phyloP scores from a whole-genome alignment of 1,284 basidiomycete genomes.

The Fomes fomentarius region DNA sequence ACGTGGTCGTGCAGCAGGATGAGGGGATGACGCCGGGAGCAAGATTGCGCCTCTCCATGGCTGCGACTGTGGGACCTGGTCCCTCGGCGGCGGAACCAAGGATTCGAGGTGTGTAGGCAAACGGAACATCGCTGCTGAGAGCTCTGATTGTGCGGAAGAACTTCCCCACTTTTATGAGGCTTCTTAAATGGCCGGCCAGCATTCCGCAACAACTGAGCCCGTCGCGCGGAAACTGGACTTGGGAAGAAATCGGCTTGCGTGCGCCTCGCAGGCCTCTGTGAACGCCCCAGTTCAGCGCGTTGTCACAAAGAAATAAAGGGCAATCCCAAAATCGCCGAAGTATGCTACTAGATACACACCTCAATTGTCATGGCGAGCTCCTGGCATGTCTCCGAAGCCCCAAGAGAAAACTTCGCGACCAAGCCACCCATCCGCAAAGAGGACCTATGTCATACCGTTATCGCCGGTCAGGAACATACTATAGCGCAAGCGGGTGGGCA shows the following conservation, averaged over 20 bases:
- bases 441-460: conserved; percentile 16
- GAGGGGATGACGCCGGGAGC: conserved; percentile 40
- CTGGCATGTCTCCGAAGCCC: not conserved
- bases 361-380: conserved; percentile 22
- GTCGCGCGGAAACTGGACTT: conserved; percentile 17
- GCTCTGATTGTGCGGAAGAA: conserved; percentile 22
- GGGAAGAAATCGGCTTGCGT: conserved; percentile 14
- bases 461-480: conserved; percentile 17
- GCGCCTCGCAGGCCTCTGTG: conserved; percentile 2
- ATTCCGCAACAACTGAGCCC: conserved; percentile 22
- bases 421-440: not conserved
- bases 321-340: conserved; percentile 10
- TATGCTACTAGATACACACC: conserved; percentile 10
- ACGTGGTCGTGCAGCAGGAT: conserved; percentile 39
- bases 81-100: conserved; percentile 54
- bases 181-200: conserved; percentile 16
- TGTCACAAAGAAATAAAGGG: conserved; percentile 9
- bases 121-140: conserved; percentile 44
- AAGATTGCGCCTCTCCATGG: conserved; percentile 62
- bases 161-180: conserved; percentile 21
- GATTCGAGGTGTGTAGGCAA: conserved; percentile 61
- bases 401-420: not conserved
- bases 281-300: conserved; percentile 3
- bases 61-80: conserved; percentile 41
- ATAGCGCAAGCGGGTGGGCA: conserved; percentile 11